A percentile compares a stretch with the other conserved stretches of the same genome.
phyloP scores from a whole-genome alignment of 192 early-diverging fungal genomes.

The Entomortierella lignicola region DNA sequence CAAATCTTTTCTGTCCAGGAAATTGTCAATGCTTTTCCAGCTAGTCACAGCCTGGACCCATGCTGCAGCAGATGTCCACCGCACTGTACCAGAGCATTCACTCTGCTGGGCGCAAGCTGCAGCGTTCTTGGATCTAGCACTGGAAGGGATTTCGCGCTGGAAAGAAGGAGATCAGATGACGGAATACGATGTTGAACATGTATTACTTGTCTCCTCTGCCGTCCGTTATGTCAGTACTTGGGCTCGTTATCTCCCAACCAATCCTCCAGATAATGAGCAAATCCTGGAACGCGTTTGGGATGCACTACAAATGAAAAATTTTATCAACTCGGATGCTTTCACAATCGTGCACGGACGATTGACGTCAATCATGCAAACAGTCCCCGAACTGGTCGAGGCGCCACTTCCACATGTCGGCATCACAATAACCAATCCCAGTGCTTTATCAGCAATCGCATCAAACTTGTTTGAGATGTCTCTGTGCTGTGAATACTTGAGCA shows the following conservation, averaged over 20 bases:
- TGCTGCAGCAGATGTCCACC: constrained; percentile 58
- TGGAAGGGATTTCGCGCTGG: constrained; percentile 44
- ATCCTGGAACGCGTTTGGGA: constrained; percentile 49
- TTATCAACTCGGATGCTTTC: constrained; percentile 15
- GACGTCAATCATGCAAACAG: background rate
- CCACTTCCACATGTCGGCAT: constrained; percentile 38
- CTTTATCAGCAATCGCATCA: constrained; percentile 10
- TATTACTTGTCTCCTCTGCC: constrained; percentile 20
- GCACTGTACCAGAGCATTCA: constrained; percentile 58
- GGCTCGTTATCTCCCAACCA: constrained; percentile 50
- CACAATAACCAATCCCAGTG: constrained; percentile 35
- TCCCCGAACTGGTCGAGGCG: constrained; percentile 7
- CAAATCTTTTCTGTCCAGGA: constrained; percentile 28
- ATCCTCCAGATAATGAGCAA: constrained; percentile 37
- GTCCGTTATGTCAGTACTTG: constrained; percentile 52
- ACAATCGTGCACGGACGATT: constrained; percentile 18
- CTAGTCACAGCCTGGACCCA: constrained; percentile 51
- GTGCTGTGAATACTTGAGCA: constrained; percentile 36
- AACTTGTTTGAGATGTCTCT: constrained; percentile 36
- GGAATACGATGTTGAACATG: constrained; percentile 11
- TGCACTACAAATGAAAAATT: constrained; percentile 10
- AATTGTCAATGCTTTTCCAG: constrained; percentile 36
- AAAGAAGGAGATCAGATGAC: background rate
- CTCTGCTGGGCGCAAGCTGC: constrained; percentile 62
- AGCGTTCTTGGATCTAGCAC: constrained; percentile 50